Evolutionary conservation across 2,329 filamentous ascomycete genomes (phyloP).

Genomic region (Akanthomyces uredinophilus): DNA sequence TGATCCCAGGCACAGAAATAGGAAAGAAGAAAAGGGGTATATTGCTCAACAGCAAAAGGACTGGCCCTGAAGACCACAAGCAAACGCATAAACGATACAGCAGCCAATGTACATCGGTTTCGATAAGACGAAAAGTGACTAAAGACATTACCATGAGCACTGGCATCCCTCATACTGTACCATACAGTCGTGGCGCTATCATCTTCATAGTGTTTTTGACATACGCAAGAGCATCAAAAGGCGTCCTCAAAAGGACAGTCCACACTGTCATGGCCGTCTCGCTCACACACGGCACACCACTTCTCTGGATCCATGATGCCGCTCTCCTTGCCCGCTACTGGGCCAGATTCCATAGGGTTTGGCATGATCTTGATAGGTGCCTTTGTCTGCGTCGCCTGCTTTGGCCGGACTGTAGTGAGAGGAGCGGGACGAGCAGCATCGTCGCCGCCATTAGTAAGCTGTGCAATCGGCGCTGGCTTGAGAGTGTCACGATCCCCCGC

Average conservation of each 20-base stretch:
- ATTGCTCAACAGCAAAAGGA: slow-evolving; percentile 6
- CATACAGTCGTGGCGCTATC: not conserved
- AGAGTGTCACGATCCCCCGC: slow-evolving; percentile 32
- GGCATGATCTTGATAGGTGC: slow-evolving; percentile 47
- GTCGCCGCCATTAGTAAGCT: slow-evolving; percentile 25
- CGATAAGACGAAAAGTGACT: not conserved
- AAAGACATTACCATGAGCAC: not conserved
- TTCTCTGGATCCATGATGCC: slow-evolving; percentile 76
- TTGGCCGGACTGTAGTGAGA: slow-evolving; percentile 47
- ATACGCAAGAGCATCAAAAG: slow-evolving; percentile 40
- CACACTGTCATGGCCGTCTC: slow-evolving; percentile 93
- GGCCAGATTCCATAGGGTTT: slow-evolving; percentile 59
- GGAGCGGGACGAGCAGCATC: slow-evolving; percentile 47
- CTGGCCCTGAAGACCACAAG: not conserved
- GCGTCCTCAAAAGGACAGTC: slow-evolving; percentile 90
- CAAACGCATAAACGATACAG: not conserved
- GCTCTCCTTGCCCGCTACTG: slow-evolving; percentile 72
- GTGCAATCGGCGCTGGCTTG: slow-evolving; percentile 27
- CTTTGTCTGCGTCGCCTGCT: slow-evolving; percentile 33
- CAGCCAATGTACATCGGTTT: not conserved
- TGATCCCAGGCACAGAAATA: not conserved
- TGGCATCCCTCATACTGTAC: not conserved
- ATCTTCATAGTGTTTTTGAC: not conserved
- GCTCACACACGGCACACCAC: slow-evolving; percentile 96
- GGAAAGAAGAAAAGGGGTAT: slow-evolving; percentile 10